A percentile compares a stretch with the other conserved stretches of the same genome.
phyloP scores from a whole-genome alignment of 1,139 yeast species.

The Pichia sp. region DNA sequence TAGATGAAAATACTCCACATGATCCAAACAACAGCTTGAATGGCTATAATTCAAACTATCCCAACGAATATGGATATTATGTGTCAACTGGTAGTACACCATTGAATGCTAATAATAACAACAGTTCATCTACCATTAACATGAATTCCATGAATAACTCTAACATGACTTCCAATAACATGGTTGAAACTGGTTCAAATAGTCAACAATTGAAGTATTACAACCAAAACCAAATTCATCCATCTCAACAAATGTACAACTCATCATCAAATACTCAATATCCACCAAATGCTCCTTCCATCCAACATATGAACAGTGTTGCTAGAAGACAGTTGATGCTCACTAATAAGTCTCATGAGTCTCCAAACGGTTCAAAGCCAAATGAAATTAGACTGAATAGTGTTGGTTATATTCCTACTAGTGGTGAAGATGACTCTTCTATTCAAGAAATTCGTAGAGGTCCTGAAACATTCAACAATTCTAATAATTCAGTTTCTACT shows the following conservation, averaged over 20 bases:
- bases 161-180: no score
- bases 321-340: slow-evolving; percentile 26
- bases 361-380: background rate
- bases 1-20: slow-evolving; percentile 7
- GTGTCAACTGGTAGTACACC: background rate
- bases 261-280: no score
- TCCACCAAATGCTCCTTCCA: no score
- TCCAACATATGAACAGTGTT: no score
- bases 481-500: no score
- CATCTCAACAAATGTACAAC: no score
- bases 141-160: no score
- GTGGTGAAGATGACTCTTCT: slow-evolving; percentile 23
- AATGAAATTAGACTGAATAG: slow-evolving; percentile 14
- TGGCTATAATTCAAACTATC: slow-evolving; percentile 1
- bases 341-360: slow-evolving; percentile 24
- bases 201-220: background rate
- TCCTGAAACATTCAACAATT: slow-evolving; percentile 31
- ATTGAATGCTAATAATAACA: background rate
- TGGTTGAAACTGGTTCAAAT: background rate
- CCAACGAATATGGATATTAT: slow-evolving; percentile 1
- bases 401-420: slow-evolving; percentile 9
- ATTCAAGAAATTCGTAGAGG: slow-evolving; percentile 34
- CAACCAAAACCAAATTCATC: background rate
- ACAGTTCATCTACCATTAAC: background rate
- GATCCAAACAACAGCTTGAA: background rate